phyloP scores from a whole-genome alignment of 2,329 filamentous ascomycete genomes.

The Colletotrichum noveboracense region DNA sequence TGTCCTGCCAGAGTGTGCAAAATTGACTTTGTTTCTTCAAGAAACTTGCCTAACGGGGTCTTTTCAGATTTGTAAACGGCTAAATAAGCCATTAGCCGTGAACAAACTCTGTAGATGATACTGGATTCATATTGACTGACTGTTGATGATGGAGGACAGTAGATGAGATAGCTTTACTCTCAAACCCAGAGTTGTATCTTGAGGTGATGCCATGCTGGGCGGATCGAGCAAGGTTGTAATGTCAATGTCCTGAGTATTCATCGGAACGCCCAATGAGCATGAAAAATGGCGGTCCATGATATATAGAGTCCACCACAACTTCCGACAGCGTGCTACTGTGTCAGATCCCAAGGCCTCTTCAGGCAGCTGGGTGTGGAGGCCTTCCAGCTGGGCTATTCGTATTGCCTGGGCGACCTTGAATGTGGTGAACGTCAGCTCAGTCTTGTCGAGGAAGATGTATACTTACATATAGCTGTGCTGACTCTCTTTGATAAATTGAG shows the following conservation, averaged over 20 bases:
- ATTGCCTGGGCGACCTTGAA: conserved; percentile 43
- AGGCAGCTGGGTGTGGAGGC: conserved; percentile 43
- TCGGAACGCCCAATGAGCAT: conserved; percentile 41
- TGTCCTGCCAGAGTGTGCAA: conserved; percentile 39
- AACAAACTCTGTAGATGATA: fast-evolving
- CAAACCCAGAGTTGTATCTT: conserved; percentile 34
- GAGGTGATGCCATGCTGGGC: conserved; percentile 28
- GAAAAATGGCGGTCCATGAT: conserved; percentile 45
- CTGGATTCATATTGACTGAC: conserved; percentile 25
- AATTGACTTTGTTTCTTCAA: conserved; percentile 40
- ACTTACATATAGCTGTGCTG: conserved; percentile 28
- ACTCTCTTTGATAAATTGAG: conserved; percentile 39
- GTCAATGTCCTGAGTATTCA: conserved; percentile 41
- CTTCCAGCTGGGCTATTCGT: conserved; percentile 45
- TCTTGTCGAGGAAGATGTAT: neutral
- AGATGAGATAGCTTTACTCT: conserved; percentile 41
- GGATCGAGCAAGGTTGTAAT: conserved; percentile 34
- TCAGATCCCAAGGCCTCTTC: conserved; percentile 36
- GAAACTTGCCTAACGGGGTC: conserved; percentile 33
- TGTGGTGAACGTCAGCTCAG: neutral
- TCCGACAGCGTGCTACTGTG: conserved; percentile 36
- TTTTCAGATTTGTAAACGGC: conserved; percentile 40
- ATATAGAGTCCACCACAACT: conserved; percentile 47
- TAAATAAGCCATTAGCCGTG: conserved; percentile 5
- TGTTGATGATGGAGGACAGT: conserved; percentile 37